Conservation (phyloP, 768 basidiomycete genomes). For the Pleurotus salmoneostramineus region DNA sequence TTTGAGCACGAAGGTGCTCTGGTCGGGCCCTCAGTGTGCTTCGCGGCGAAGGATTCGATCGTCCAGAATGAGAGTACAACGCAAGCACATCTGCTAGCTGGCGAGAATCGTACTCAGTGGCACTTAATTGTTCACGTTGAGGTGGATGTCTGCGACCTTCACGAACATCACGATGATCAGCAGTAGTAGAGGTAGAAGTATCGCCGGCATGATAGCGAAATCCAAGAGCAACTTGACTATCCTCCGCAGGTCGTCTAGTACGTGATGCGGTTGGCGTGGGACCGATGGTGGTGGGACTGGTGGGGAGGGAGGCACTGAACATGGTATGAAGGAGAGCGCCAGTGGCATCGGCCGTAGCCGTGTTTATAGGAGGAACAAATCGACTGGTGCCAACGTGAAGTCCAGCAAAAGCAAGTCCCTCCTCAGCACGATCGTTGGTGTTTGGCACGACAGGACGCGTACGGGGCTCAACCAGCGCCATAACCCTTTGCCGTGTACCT, state of each 20-base stretch:
- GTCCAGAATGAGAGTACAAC: background rate
- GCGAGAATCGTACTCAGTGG: background rate
- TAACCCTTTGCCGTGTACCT: constrained; percentile 2
- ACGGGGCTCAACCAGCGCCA: constrained; percentile 1
- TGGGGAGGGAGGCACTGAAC: background rate
- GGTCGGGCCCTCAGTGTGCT: background rate
- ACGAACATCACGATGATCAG: background rate
- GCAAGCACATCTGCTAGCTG: background rate
- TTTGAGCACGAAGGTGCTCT: background rate
- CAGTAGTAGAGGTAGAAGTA: background rate
- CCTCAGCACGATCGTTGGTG: background rate
- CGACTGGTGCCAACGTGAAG: background rate
- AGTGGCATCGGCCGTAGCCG: background rate
- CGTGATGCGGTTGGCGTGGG: background rate
- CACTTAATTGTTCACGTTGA: background rate
- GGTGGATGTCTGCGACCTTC: background rate
- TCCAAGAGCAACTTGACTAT: background rate
- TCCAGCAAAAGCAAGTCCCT: background rate
- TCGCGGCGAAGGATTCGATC: background rate
- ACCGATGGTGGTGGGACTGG: background rate
- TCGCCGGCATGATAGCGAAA: background rate
- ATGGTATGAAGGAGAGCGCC: background rate
- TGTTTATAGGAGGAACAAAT: background rate
- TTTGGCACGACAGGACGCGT: background rate
- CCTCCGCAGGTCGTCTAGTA: background rate